Evolutionary conservation across 345 rosid species (phyloP).

Genomic region (Eucalyptus sideroxylon): DNA sequence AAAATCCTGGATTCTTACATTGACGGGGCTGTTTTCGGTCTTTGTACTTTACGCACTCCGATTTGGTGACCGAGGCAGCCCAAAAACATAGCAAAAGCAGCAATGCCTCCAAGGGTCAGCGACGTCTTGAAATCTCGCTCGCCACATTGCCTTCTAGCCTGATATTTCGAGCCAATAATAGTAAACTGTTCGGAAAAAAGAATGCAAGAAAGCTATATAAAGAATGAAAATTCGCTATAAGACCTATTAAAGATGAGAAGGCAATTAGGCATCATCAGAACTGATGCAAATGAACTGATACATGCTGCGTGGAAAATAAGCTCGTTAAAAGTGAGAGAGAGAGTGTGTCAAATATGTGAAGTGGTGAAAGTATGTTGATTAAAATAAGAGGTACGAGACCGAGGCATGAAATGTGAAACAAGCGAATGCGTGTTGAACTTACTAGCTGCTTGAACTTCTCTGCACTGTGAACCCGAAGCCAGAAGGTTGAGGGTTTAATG

Average conservation of each 20-base stretch:
- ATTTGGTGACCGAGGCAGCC: conserved; percentile 3
- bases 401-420: neutral
- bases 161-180: neutral
- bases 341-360: neutral
- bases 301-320: neutral
- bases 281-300: neutral
- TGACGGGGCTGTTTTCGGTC: conserved; percentile 44
- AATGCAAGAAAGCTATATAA: neutral
- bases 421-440: neutral
- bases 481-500: neutral
- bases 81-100: conserved; percentile 15
- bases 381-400: neutral
- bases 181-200: neutral
- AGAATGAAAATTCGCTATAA: neutral
- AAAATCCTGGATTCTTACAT: conserved; percentile 46
- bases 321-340: neutral
- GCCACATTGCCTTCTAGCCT: neutral
- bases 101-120: neutral
- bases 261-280: neutral
- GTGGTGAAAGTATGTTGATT: neutral
- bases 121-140: neutral
- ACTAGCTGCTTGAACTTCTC: neutral
- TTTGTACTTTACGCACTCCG: conserved; percentile 35
- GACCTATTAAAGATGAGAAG: neutral
- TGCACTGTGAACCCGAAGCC: neutral